Evolutionary conservation across 1,139 yeast species (phyloP).

Genomic region (Yamadazyma dendronema): DNA sequence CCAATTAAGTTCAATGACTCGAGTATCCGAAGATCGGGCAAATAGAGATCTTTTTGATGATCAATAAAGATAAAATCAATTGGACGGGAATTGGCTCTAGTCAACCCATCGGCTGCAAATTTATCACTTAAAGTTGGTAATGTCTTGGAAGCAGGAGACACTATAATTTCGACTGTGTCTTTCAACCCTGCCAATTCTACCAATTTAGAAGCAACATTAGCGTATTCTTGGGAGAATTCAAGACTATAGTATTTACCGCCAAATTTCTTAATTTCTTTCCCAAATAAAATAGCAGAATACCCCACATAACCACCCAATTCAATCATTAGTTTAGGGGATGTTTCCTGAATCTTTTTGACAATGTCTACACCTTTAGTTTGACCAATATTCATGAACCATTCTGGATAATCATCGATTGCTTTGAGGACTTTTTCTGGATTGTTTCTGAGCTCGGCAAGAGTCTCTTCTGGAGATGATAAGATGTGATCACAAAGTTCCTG

Average conservation of each 20-base stretch:
- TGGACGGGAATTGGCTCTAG: constrained; percentile 7
- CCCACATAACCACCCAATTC: constrained; percentile 49
- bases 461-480: constrained; percentile 3
- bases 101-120: constrained; percentile 3
- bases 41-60: constrained; percentile 38
- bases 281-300: constrained; percentile 41
- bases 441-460: constrained; percentile 8
- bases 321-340: constrained; percentile 31
- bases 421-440: constrained; percentile 29
- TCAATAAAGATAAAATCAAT: constrained; percentile 43
- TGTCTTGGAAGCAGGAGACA: constrained; percentile 34
- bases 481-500: constrained; percentile 7
- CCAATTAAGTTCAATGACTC: constrained; percentile 40
- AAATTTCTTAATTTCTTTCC: constrained; percentile 22
- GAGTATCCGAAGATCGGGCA: constrained; percentile 42
- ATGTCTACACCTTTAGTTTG: constrained; percentile 31
- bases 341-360: constrained; percentile 21
- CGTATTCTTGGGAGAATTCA: constrained; percentile 33
- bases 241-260: constrained; percentile 37
- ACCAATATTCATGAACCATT: constrained; percentile 33
- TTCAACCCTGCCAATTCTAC: constrained; percentile 38
- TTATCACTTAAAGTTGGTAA: constrained; percentile 25
- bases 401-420: constrained; percentile 27
- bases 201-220: constrained; percentile 29
- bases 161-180: constrained; percentile 30